These are phyloP conservation scores for Hyphopichia wangnamkhiaoensis DNA, from an alignment of 1,139 yeast genomes.

Conservation along the genomic window DNA sequence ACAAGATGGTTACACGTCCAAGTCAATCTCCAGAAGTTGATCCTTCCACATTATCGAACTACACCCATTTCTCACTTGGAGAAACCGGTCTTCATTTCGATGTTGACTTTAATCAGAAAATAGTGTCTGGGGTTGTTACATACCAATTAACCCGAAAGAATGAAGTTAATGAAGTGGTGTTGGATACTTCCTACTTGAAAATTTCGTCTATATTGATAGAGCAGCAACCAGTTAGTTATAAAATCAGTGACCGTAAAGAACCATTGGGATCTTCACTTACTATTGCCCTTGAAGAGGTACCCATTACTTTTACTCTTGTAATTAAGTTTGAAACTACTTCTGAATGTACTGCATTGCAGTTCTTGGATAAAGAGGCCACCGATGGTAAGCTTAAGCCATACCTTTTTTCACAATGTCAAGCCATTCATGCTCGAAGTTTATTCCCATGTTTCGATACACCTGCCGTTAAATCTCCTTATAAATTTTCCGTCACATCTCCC, in stretches of 20 bases:
- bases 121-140: constrained; percentile 57
- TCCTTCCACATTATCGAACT: constrained; percentile 46
- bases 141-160: constrained; percentile 37
- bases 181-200: constrained; percentile 71
- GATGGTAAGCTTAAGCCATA: constrained; percentile 39
- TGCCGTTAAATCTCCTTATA: constrained; percentile 35
- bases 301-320: constrained; percentile 12
- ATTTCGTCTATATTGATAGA: constrained; percentile 52
- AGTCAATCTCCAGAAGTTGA: constrained; percentile 52
- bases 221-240: constrained; percentile 18
- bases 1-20: too few species aligned
- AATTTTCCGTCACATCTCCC: constrained; percentile 32
- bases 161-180: constrained; percentile 36
- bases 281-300: constrained; percentile 15
- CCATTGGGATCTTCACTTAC: constrained; percentile 37
- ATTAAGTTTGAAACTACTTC: constrained; percentile 34
- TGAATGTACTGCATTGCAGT: constrained; percentile 42
- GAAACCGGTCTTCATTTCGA: constrained; percentile 55
- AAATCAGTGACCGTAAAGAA: constrained; percentile 16
- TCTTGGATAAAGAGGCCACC: constrained; percentile 20
- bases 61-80: constrained; percentile 26
- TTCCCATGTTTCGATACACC: constrained; percentile 50
- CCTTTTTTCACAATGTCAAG: constrained; percentile 45
- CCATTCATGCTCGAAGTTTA: constrained; percentile 44
- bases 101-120: constrained; percentile 55